Conservation (phyloP, 208 protist genomes). For the Herpetomonas tarakana region DNA sequence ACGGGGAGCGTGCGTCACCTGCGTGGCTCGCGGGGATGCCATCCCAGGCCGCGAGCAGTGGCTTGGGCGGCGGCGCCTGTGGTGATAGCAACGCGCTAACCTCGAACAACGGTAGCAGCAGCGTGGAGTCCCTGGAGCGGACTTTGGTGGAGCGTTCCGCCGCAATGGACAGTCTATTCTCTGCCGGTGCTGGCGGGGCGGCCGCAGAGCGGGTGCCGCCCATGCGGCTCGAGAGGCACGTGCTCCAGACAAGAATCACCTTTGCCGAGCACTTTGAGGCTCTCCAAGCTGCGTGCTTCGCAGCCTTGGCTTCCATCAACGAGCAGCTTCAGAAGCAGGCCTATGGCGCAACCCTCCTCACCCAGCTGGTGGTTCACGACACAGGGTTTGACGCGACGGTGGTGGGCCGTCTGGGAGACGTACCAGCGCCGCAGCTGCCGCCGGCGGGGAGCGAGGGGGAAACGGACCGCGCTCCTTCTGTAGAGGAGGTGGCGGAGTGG, state of each 20-base stretch:
- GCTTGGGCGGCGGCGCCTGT: no score
- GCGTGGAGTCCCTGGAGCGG: no score
- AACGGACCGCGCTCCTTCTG: no score
- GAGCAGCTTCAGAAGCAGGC: conserved; percentile 14
- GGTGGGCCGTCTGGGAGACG: conserved; percentile 33
- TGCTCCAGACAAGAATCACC: neutral
- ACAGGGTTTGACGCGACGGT: conserved; percentile 23
- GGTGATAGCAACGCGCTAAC: no score
- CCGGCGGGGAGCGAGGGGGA: neutral
- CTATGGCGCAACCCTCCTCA: conserved; percentile 11
- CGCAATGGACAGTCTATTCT: no score
- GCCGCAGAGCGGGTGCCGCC: neutral
- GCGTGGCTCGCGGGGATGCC: no score
- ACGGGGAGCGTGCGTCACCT: no score
- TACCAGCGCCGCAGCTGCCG: conserved; percentile 10
- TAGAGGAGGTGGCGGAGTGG: neutral
- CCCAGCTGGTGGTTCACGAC: conserved; percentile 18
- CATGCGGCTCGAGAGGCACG: neutral
- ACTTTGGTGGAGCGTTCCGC: no score
- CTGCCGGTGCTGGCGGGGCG: no score
- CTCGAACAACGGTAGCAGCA: no score
- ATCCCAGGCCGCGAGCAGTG: no score
- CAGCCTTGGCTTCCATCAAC: conserved; percentile 4
- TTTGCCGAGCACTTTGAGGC: neutral
- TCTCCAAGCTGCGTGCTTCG: conserved; percentile 7